Evolutionary conservation across 2,329 filamentous ascomycete genomes (phyloP), one percentile per base, ranked within the genome.

Genomic region (Dactylonectria macrodidyma): DNA sequence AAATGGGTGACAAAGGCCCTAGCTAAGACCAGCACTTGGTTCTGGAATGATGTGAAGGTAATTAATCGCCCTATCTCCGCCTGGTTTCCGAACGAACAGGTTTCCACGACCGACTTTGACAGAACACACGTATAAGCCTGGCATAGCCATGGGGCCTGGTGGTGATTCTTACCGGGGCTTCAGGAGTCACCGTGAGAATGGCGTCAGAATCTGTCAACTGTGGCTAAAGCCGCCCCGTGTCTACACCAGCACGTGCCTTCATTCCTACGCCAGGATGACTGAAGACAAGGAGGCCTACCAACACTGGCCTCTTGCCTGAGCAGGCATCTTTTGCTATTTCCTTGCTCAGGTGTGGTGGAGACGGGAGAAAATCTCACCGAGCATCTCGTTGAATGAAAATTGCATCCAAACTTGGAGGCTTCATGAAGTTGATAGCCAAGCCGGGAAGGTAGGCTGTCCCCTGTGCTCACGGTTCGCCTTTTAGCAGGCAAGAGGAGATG

Each of bases 381-480:
- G 22, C n/a, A 30, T n/a, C 14, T 33, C 36, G n/a, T 8, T 8
- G 33, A 36, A 36, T 19, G n/a, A 54, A 16, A 54, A 54, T 14
- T 36, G 10, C 10, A 36, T 19, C 9, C 51, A 9, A 36, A 55
- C 33, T 30, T 34, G 48, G 46, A 52, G 46, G 44, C 46, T 60
- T 47, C 36, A 50, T 30, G 50, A n/a, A 33, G 51, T 56, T 52
- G 51, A 46, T 22, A 44, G 58, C 26, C 48, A 54, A 12, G 26
- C 26, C 16, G 55, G 38, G 62, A 52, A n/a, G 36, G 26, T 26
- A 44, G 56, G 41, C 55, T 4, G 7, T 30, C 38, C 47, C 50
- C 48, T 55, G 30, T 44, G n/a, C 41, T 60, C 62, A 50, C 57
- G 58, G 63, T 61, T 61, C 58, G 60, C 50, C 44, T 30, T 64